Base-by-base conservation (phyloP, 805 yeast species). In the Saccharomyces jurei region DNA sequence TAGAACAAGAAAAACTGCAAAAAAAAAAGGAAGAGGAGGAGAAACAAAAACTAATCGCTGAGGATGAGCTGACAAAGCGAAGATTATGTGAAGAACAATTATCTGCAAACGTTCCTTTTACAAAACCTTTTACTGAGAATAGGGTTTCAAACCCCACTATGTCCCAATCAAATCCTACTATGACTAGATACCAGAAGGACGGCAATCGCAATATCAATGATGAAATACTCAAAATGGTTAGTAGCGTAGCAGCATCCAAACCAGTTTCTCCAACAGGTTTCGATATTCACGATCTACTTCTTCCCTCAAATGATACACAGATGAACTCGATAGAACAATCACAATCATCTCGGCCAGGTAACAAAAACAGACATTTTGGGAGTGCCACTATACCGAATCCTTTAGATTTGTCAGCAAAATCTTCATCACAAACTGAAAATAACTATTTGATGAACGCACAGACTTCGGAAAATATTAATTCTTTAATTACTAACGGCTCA, bases 141-240 rank as follows among this genome's bases (percentile, higher is more conserved):
- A 31, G 54, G 21, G 27, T 41, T 28, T 17, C 21, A 48, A 22
- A 41, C 8, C 17, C 32, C 46, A 17, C 17, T 44, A 14, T 17
- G 10, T 30, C 54, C 17, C 36, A 52, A 5, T 17, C 10, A 8
- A 22, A n/a, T 36, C 44, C 44, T 17, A 17, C 4, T 11, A 36
- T 36, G 17, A 36, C 6, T 36, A 36, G 25, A 8, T 36, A 36
- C 44, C 44, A 36, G 10, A 25, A 36, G 25, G 22, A 36, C 9
- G 17, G 10, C 6, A 17, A 17, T 17, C 25, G 51, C 32, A 55
- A 48, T 46, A 54, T 65, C 36, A 62, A 60, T 51, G 64, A 65
- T 41, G 70, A 66, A 29, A 59, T 66, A 14, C 56, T 63, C 36
- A 60, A 59, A 28, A 62, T 68, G 60, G 60, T 66, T 2, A 66